A percentile compares a stretch with the other conserved stretches of the same genome.
phyloP scores from a whole-genome alignment of 495 filamentous ascomycete species.

The Pseudoneurospora amorphoporcata region DNA sequence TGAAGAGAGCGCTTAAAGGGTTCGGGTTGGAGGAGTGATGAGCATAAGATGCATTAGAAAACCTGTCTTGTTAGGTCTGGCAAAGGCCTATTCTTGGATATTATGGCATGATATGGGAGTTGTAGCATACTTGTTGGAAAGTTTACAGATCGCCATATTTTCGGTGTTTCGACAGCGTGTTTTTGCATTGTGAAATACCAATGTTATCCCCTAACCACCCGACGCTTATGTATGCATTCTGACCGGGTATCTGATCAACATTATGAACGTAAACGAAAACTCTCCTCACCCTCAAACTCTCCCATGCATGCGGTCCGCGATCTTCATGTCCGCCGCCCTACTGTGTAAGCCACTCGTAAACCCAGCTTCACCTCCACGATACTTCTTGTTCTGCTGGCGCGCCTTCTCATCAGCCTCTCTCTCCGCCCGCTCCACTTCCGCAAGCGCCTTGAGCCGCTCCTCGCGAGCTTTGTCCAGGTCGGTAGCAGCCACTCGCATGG shows the following conservation, averaged over 20 bases:
- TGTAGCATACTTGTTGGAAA: not conserved
- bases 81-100: not conserved
- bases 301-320: conserved; percentile 26
- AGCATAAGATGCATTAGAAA: not conserved
- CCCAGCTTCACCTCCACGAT: conserved; percentile 46
- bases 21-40: not conserved
- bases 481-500: conserved; percentile 79
- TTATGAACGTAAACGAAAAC: not conserved
- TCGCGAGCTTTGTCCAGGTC: conserved; percentile 67
- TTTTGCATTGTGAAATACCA: not conserved
- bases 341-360: conserved; percentile 51
- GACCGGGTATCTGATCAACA: not conserved
- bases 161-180: not conserved
- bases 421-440: conserved; percentile 51
- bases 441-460: conserved; percentile 57
- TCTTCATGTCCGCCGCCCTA: conserved; percentile 45
- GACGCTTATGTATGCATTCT: not conserved
- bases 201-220: not conserved
- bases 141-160: not conserved
- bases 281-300: not conserved
- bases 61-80: not conserved
- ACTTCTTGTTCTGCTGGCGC: conserved; percentile 45
- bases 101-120: not conserved
- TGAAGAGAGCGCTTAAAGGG: not conserved
- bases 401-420: conserved; percentile 53